A percentile compares a stretch with the other conserved stretches of the same genome.
Conservation (phyloP, 2,329 filamentous ascomycete genomes). For the Aureobasidium lini region DNA sequence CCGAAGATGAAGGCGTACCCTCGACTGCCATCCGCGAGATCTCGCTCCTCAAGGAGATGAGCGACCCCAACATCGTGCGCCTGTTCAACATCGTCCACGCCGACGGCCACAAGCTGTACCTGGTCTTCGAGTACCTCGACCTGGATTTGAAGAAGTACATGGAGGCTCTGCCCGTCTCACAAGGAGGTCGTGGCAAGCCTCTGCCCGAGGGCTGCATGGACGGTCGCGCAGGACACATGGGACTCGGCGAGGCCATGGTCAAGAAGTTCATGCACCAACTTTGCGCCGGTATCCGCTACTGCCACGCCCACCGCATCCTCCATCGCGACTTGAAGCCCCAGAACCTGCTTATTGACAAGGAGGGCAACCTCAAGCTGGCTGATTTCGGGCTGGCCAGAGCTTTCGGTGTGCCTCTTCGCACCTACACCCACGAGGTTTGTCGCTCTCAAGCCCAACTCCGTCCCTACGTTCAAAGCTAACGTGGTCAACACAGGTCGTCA, state of each 20-base stretch:
- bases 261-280: slow-evolving; percentile 91
- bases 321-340: slow-evolving; percentile 95
- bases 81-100: slow-evolving; percentile 90
- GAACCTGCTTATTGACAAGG: slow-evolving; percentile 89
- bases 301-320: slow-evolving; percentile 94
- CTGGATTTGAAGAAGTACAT: slow-evolving; percentile 94
- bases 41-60: slow-evolving; percentile 89
- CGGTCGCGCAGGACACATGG: slow-evolving; percentile 56
- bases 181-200: slow-evolving; percentile 78
- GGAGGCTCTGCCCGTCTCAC: slow-evolving; percentile 77
- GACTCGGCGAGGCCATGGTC: slow-evolving; percentile 69
- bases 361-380: slow-evolving; percentile 82
- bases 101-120: slow-evolving; percentile 89
- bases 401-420: slow-evolving; percentile 83
- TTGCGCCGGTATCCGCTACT: slow-evolving; percentile 91
- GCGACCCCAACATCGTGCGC: slow-evolving; percentile 80
- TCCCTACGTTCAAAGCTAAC: neutral
- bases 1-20: slow-evolving; percentile 88
- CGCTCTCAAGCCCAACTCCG: neutral
- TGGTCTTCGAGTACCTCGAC: slow-evolving; percentile 87
- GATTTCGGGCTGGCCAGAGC: slow-evolving; percentile 91
- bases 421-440: slow-evolving; percentile 77
- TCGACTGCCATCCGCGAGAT: slow-evolving; percentile 92
- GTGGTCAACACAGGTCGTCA: slow-evolving; percentile 57
- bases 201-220: slow-evolving; percentile 64